Conservation (phyloP, 108 stramenopile species). For the Asterionellopsis glacialis region DNA sequence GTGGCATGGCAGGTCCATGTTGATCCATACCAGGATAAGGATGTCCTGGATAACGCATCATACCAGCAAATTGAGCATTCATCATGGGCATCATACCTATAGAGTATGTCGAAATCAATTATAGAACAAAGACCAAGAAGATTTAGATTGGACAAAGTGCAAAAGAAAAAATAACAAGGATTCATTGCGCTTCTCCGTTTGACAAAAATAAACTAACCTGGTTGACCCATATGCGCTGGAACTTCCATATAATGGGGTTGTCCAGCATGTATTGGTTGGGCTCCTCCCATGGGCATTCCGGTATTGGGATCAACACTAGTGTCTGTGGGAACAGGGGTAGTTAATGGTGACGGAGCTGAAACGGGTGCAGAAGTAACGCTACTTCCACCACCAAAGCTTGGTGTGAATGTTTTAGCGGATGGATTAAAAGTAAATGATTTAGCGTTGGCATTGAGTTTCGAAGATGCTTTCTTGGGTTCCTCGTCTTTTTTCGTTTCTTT, state of each 20-base stretch:
- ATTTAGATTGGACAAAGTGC: slow-evolving; percentile 1
- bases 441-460: slow-evolving; percentile 81
- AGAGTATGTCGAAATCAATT: background rate
- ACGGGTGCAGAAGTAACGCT: slow-evolving; percentile 19
- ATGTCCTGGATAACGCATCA: slow-evolving; percentile 40
- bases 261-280: slow-evolving; percentile 25
- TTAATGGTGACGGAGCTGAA: background rate
- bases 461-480: slow-evolving; percentile 23
- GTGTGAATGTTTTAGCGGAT: slow-evolving; percentile 73
- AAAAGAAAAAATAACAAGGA: background rate
- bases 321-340: slow-evolving; percentile 8
- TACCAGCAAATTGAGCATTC: slow-evolving; percentile 47
- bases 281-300: slow-evolving; percentile 22
- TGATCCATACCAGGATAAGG: slow-evolving; percentile 49
- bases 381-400: slow-evolving; percentile 27
- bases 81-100: slow-evolving; percentile 78
- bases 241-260: slow-evolving; percentile 35
- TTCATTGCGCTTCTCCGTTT: background rate
- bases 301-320: slow-evolving; percentile 21
- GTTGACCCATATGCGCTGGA: slow-evolving; percentile 26
- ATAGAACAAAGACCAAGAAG: slow-evolving; percentile 6
- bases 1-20: slow-evolving; percentile 8
- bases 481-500: slow-evolving; percentile 30
- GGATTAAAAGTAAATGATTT: slow-evolving; percentile 79
- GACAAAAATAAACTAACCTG: slow-evolving; percentile 20